phyloP scores from a whole-genome alignment of 2,329 filamentous ascomycete species.

The Trichoderma cornu-damae region DNA sequence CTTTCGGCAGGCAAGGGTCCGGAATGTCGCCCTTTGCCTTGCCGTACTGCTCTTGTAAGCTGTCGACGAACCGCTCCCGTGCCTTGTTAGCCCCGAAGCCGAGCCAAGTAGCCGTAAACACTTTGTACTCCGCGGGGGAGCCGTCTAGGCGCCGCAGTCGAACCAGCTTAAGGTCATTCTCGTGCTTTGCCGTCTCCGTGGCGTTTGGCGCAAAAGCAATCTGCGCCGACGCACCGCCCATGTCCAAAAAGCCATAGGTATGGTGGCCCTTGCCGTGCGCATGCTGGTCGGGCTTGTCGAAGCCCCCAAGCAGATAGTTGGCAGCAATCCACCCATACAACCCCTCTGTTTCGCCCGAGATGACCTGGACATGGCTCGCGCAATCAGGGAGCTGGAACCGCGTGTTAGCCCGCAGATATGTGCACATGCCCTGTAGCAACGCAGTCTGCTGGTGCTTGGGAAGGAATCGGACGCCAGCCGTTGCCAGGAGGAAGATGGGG shows the following conservation, averaged over 20 bases:
- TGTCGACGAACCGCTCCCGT: slow-evolving; percentile 74
- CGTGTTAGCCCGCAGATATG: slow-evolving; percentile 71
- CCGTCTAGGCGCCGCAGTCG: slow-evolving; percentile 82
- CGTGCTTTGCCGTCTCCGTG: slow-evolving; percentile 85
- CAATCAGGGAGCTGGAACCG: slow-evolving; percentile 87
- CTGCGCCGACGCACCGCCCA: slow-evolving; percentile 96
- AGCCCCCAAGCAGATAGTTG: slow-evolving; percentile 90
- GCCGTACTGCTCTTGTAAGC: slow-evolving; percentile 62
- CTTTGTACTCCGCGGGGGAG: slow-evolving; percentile 68
- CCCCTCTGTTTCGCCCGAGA: slow-evolving; percentile 90
- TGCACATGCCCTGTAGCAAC: slow-evolving; percentile 73
- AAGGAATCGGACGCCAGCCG: slow-evolving; percentile 87
- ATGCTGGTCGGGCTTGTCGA: slow-evolving; percentile 70
- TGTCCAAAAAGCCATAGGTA: slow-evolving; percentile 96
- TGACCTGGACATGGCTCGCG: slow-evolving; percentile 83
- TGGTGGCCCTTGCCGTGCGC: slow-evolving; percentile 81
- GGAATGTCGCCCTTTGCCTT: slow-evolving; percentile 62
- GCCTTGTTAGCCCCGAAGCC: slow-evolving; percentile 97
- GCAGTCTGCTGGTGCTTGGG: slow-evolving; percentile 65
- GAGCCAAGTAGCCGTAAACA: slow-evolving; percentile 95
- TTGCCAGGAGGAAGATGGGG: slow-evolving; percentile 91
- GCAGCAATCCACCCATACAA: slow-evolving; percentile 96
- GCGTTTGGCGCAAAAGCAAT: slow-evolving; percentile 95
- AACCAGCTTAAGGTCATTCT: slow-evolving; percentile 80
- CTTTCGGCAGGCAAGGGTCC: slow-evolving; percentile 84